phyloP scores from a whole-genome alignment of 371 early-diverging fungal genomes.

The Actinomortierella wolfii region DNA sequence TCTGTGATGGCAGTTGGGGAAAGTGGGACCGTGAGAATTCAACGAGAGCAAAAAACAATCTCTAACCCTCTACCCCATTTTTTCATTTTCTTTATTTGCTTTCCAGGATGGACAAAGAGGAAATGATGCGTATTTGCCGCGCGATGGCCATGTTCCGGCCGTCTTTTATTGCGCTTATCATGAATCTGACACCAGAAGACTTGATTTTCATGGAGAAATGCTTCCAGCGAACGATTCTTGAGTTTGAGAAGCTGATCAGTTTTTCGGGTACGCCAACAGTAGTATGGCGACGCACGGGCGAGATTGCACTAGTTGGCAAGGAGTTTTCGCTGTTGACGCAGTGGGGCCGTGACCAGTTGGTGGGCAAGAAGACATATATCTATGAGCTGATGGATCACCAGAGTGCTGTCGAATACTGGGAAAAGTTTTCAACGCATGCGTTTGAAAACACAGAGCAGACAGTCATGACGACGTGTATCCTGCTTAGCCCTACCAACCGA shows the following conservation, averaged over 20 bases:
- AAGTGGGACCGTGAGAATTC: background rate
- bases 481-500: slow-evolving; percentile 66
- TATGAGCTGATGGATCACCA: slow-evolving; percentile 91
- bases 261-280: slow-evolving; percentile 96
- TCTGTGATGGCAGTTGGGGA: slow-evolving; percentile 1
- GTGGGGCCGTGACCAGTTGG: slow-evolving; percentile 80
- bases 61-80: background rate
- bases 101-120: slow-evolving; percentile 80
- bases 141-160: slow-evolving; percentile 89
- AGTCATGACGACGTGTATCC: slow-evolving; percentile 77
- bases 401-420: slow-evolving; percentile 92
- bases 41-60: background rate
- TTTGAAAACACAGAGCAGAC: slow-evolving; percentile 87
- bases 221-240: slow-evolving; percentile 85
- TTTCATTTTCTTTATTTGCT: slow-evolving; percentile 5
- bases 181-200: slow-evolving; percentile 90
- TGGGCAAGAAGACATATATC: slow-evolving; percentile 75
- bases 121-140: slow-evolving; percentile 85
- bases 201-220: slow-evolving; percentile 93
- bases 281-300: slow-evolving; percentile 93
- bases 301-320: slow-evolving; percentile 89
- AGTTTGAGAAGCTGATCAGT: slow-evolving; percentile 88
- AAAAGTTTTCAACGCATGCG: slow-evolving; percentile 85
- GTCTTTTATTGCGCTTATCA: slow-evolving; percentile 86
- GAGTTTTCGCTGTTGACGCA: slow-evolving; percentile 89